Evolutionary conservation across 2,329 filamentous ascomycete genomes (phyloP), one percentile per base, ranked within the genome.

Genomic region (Penicillium sp.): DNA sequence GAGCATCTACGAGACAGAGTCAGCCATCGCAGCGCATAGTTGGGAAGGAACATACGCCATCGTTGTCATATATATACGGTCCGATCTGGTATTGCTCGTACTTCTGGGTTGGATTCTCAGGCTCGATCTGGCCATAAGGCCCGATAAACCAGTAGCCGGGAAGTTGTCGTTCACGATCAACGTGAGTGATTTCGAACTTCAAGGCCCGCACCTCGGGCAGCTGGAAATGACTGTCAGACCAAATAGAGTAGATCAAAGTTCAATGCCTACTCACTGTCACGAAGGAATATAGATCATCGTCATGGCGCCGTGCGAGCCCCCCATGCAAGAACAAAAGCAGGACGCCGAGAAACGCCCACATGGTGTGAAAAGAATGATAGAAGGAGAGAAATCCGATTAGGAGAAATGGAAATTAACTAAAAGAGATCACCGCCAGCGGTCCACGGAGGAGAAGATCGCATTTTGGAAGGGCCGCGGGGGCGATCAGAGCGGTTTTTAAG

Each of bases 131-230:
- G 1, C 57, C 52, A 56, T 76, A 77, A 1, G 75, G 75, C 4
- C 72, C 71, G 37, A 76, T 64, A 55, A 77, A 77, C 54, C 74
- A 72, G 61, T 76, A 77, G 10, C 75, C 75, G 0, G 74, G 73
- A 3, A 61, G 62, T 35, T 62, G 49, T 29, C 47, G 55, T 15
- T 57, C 55, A 24, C 57, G 56, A 32, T 64, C 52, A 32, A 59
- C 35, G 42, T 62, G 51, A 24, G 46, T 45, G 13, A 64, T 47
- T 25, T 63, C 47, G 41, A 55, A 63, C 45, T 55, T 63, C 42
- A 58, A 32, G 15, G 57, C 57, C 18, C 57, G 46, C 29, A 60
- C 42, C 27, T 54, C 50, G 15, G 58, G 58, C n/a, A 61, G 54
- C 58, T 61, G 15, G n/a, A 44, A 31, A 39, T 2, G 20, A 23